Evolutionary conservation across 2,329 filamentous ascomycete genomes (phyloP).

Genomic region (Pezicula radicicola): DNA sequence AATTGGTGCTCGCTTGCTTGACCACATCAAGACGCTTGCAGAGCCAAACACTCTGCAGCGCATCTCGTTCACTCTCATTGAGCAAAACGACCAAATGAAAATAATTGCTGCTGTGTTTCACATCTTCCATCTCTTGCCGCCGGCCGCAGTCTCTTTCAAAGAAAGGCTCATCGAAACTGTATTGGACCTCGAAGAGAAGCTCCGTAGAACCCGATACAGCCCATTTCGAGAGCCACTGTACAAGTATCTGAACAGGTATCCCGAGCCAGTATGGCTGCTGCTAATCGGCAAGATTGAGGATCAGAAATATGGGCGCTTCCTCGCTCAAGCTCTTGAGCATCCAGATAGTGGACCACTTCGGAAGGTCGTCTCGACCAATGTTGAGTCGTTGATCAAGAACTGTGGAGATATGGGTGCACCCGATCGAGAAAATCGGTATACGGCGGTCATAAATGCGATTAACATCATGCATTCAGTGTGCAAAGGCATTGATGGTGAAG

Average conservation of each 20-base stretch:
- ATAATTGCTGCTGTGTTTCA: constrained; percentile 93
- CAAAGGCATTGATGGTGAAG: constrained; percentile 55
- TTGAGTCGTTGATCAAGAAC: constrained; percentile 67
- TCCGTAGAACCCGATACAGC: constrained; percentile 84
- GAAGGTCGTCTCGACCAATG: constrained; percentile 69
- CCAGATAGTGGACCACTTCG: constrained; percentile 72
- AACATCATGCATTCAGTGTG: constrained; percentile 80
- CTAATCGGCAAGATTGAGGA: constrained; percentile 80
- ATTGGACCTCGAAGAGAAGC: constrained; percentile 79
- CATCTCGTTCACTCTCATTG: constrained; percentile 90
- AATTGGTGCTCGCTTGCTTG: constrained; percentile 87
- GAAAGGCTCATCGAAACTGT: constrained; percentile 85
- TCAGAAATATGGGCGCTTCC: constrained; percentile 82
- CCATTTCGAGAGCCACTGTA: constrained; percentile 89
- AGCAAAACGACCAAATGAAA: constrained; percentile 90
- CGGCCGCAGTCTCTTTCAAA: constrained; percentile 87
- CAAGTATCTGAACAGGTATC: constrained; percentile 90
- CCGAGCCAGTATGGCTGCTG: constrained; percentile 80
- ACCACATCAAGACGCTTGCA: constrained; percentile 89
- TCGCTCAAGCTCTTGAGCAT: constrained; percentile 81
- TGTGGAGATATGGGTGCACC: constrained; percentile 62
- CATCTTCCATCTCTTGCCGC: constrained; percentile 93
- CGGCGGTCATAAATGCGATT: constrained; percentile 80
- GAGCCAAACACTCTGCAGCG: constrained; percentile 78
- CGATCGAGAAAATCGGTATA: constrained; percentile 64